Conservation (phyloP, 768 basidiomycete species). For the Dioszegia hungarica region DNA sequence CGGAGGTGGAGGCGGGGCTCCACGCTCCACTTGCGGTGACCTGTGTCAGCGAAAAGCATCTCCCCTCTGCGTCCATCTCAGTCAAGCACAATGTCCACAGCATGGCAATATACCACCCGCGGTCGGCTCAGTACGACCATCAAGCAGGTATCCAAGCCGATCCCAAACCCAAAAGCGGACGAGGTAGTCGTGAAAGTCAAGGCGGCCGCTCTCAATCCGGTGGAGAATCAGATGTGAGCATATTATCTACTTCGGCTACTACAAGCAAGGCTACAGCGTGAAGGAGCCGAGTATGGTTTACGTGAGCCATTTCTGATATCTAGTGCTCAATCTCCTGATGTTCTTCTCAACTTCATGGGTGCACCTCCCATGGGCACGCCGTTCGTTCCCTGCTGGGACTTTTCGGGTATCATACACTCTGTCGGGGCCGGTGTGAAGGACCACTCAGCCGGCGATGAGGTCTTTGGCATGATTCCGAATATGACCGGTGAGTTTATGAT, state of each 20-base stretch:
- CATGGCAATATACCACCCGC: constrained; percentile 21
- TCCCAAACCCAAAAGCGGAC: constrained; percentile 43
- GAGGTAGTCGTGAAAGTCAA: constrained; percentile 57
- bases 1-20: too few relatives aligned
- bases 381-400: constrained; percentile 59
- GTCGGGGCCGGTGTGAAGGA: constrained; percentile 52
- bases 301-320: neutral
- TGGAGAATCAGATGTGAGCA: constrained; percentile 51
- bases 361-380: constrained; percentile 51
- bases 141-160: constrained; percentile 1
- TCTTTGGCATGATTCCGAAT: constrained; percentile 57
- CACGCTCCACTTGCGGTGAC: neutral
- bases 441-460: constrained; percentile 60
- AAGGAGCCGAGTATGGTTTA: too few relatives aligned
- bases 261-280: too few relatives aligned
- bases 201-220: constrained; percentile 64
- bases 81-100: constrained; percentile 3
- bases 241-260: too few relatives aligned
- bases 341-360: constrained; percentile 53
- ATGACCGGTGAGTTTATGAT: neutral
- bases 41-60: too few relatives aligned
- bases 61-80: too few relatives aligned
- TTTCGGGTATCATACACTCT: constrained; percentile 57
- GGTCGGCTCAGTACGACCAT: constrained; percentile 19
- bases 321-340: constrained; percentile 15